Evolutionary conservation across 108 stramenopile genomes (phyloP).

Genomic region (Licmophora abbreviata): DNA sequence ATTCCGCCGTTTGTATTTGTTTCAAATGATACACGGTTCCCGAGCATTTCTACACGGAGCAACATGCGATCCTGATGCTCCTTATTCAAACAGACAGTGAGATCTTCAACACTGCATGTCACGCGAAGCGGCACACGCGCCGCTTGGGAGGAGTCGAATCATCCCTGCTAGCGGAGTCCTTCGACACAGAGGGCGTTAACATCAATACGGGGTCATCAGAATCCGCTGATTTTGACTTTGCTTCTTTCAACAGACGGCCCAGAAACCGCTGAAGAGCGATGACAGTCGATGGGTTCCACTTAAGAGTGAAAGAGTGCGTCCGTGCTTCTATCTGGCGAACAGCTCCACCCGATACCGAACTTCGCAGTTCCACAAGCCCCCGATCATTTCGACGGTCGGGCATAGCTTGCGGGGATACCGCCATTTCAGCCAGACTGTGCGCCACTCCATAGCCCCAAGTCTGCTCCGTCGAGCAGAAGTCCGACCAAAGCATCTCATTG

Average conservation of each 20-base stretch:
- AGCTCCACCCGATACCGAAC: conserved; percentile 2
- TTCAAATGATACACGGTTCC: conserved; percentile 11
- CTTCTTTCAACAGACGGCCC: conserved; percentile 48
- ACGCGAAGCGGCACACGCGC: too few species aligned
- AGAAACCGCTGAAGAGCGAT: conserved; percentile 69
- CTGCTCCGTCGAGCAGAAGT: too few species aligned
- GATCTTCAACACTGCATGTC: too few species aligned
- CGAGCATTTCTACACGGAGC: conserved; percentile 20
- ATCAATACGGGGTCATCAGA: too few species aligned
- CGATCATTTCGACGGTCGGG: background rate
- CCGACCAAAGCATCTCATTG: too few species aligned
- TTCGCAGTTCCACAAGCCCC: conserved; percentile 2
- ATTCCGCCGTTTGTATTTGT: conserved; percentile 6
- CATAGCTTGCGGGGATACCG: too few species aligned
- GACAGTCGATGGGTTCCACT: conserved; percentile 76
- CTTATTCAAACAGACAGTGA: conserved; percentile 56
- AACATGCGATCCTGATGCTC: conserved; percentile 63
- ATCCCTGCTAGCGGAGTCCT: too few species aligned
- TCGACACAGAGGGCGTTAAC: background rate
- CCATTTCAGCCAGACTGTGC: background rate
- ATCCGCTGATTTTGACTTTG: conserved; percentile 13
- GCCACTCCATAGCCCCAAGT: background rate
- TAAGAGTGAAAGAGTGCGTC: conserved; percentile 19
- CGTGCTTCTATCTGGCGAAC: conserved; percentile 6
- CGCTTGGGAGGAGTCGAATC: too few species aligned